Base-by-base conservation (phyloP, 257 asterid species). In the Nicotiana tomentosiformis region DNA sequence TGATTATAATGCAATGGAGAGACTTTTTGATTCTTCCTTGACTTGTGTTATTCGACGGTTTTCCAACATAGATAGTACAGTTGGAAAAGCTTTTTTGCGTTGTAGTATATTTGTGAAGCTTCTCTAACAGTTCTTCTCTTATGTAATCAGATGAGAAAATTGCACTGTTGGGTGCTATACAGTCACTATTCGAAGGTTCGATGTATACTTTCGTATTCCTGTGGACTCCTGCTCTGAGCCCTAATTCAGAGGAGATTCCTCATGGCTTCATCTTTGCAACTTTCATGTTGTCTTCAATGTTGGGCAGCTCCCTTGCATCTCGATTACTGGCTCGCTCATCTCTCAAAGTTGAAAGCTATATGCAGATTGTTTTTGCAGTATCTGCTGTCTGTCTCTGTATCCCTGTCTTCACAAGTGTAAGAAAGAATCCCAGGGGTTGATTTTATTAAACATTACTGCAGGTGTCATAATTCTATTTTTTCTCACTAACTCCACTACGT, bases 141-240 rank as follows among this genome's bases (percentile, higher is more conserved):
- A 46, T 32, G 26, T 35, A 46, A 51, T 69, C 94, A 94, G 99
- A 95, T 90, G 99, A 95, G 93, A 95, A 89, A 91, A 95, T 95
- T 68, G 99, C 97, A 60, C 86, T 95, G 89, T 90, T 95, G 84
- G 99, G 99, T 86, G 99, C 98, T 29, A 93, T 95, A 88, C 99
- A 95, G 87, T 95, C 99, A 65, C 89, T 95, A 81, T 95, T 95
- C 84, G 99, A 95, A 88, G 99, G 99, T 84, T 95, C 99, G 0
- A 95, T 95, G 97, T 95, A 95, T 65, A 95, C 99, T 12, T 95
- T 95, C 81, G 99, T 95, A 86, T 95, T 95, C 86, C 93, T 95
- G 26, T 95, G 99, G 99, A 95, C 99, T 56, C 99, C 99, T 77
- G 99, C 99, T 46, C 87, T 95, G 80, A 95, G 99, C 87, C 98